Base-by-base conservation (phyloP, 2,329 filamentous ascomycete genomes). In the Exophiala spinifera region DNA sequence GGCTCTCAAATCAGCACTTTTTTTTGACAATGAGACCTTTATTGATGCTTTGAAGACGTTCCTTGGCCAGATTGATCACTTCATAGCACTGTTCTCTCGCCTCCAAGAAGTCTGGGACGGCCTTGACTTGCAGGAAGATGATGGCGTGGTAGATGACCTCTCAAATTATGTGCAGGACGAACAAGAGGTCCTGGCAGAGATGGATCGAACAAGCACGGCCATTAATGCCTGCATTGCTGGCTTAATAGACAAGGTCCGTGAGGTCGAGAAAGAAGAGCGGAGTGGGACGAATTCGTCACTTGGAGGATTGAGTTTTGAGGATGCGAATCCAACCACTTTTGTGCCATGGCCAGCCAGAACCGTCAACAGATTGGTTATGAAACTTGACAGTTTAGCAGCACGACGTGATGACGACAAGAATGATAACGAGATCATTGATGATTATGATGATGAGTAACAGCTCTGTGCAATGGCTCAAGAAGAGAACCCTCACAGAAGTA, bases 351-450 rank as follows among this genome's bases (percentile, higher is more conserved):
- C 87, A 56, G 82, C 89, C 3, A 89, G 89, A 0, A 88, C 90
- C 1, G 83, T 96, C 43, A 90, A 96, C 73, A 79, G 88, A 55
- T 72, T 96, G 67, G 71, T 96, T 67, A 95, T 96, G 89, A 96
- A 96, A 75, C 74, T 96, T 64, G 91, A 96, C 61, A 83, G 80
- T 40, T 47, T 64, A 28, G 50, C 44, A 5, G 56, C 49, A 11
- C 56, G 44, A 20, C 53, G 46, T 10, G 56, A 58, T 11, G 52
- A 59, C 15, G 51, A 59, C 3, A 44, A 44, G 17, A 31, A 58
- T 50, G 49, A 21, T n/a, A 39, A 43, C 15, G 57, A 42, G 3
- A 56, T 51, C n/a, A 36, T 31, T 20, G 51, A 54, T 19, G 55
- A 36, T 31, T 54, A 57, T 46, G 59, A 61, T 49, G 52, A 58